These are phyloP conservation scores for Euphorbia celastroides DNA, from an alignment of 441 rosid species.

Conservation along the genomic window DNA sequence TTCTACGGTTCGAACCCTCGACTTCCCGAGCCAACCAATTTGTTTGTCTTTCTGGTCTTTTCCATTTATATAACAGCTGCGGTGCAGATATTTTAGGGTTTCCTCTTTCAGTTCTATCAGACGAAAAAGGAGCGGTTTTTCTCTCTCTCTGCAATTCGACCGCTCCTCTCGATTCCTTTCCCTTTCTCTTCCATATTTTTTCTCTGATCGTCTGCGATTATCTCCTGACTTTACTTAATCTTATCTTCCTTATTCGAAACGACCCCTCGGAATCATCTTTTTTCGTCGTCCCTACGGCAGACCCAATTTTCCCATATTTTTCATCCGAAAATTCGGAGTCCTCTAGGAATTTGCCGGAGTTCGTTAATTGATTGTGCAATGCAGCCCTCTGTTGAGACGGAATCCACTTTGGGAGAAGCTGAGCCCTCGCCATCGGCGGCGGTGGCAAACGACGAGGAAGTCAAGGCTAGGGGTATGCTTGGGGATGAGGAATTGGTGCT, in stretches of 20 bases:
- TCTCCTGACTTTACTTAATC: slow-evolving; percentile 8
- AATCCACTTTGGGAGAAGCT: slow-evolving; percentile 8
- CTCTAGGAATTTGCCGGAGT: neutral
- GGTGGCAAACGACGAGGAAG: slow-evolving; percentile 6
- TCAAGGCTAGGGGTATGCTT: slow-evolving; percentile 11
- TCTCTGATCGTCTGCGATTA: slow-evolving; percentile 8
- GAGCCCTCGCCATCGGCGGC: neutral
- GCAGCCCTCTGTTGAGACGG: slow-evolving; percentile 29
- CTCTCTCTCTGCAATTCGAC: neutral
- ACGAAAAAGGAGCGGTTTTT: slow-evolving; percentile 32
- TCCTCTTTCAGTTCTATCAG: slow-evolving; percentile 25
- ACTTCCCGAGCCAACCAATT: neutral
- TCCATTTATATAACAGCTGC: neutral
- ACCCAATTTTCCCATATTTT: neutral
- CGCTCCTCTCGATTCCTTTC: slow-evolving; percentile 22
- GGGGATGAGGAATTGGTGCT: slow-evolving; percentile 52
- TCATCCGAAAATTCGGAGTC: neutral
- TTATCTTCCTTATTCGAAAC: slow-evolving; percentile 23
- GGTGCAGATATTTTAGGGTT: slow-evolving; percentile 48
- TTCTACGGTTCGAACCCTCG: neutral
- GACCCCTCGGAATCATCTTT: slow-evolving; percentile 16
- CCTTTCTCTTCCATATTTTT: slow-evolving; percentile 11
- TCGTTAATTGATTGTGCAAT: slow-evolving; percentile 20
- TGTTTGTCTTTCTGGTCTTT: neutral
- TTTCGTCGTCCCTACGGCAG: slow-evolving; percentile 5